Evolutionary conservation across 2,329 filamentous ascomycete species (phyloP), one percentile per base, ranked within the genome.

Genomic region (Exophiala sp.): DNA sequence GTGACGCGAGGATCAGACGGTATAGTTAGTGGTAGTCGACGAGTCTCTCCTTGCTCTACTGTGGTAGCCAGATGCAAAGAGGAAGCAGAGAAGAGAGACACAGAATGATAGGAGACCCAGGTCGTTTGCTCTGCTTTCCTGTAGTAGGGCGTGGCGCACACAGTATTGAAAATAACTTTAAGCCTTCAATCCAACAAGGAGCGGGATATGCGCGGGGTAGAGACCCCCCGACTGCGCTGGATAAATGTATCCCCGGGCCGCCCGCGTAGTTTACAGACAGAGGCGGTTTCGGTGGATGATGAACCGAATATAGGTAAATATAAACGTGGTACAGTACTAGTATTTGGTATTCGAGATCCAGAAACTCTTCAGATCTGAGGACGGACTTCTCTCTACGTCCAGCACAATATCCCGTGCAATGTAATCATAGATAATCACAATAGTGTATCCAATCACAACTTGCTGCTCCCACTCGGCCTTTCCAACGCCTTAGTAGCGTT

Each of bases 401-500:
- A 27, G 24, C 24, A 27, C 24, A 10, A 27, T 27, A 27, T 27
- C 24, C 6, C 5, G 24, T 27, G 24, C 24, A 27, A 10, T n/a
- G n/a, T n/a, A n/a, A n/a, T n/a, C n/a, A n/a, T n/a, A 27, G 5
- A 27, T 10, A 5, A 10, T 10, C 24, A 27, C 24, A 27, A 27
- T 27, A 27, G 10, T n/a, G n/a, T 14, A 30, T 16, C 11, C n/a
- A 30, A 7, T 40, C 47, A 60, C 47, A 60, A 45, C 50, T 56
- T 60, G 39, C 55, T 59, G 22, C 45, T 50, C n/a, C 57, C 57
- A 5, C 47, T 50, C 29, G 57, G 50, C 24, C 43, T 27, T 10
- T 57, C 53, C 41, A 58, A 23, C 10, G 51, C 45, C 46, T 58
- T 47, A 16, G 53, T 57, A 8, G 55, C 57, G 41, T 58, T 55